A percentile compares a stretch with the other conserved stretches of the same genome.
Evolutionary conservation across 345 rosid genomes (phyloP).

Genomic region (Durio zibethinus): DNA sequence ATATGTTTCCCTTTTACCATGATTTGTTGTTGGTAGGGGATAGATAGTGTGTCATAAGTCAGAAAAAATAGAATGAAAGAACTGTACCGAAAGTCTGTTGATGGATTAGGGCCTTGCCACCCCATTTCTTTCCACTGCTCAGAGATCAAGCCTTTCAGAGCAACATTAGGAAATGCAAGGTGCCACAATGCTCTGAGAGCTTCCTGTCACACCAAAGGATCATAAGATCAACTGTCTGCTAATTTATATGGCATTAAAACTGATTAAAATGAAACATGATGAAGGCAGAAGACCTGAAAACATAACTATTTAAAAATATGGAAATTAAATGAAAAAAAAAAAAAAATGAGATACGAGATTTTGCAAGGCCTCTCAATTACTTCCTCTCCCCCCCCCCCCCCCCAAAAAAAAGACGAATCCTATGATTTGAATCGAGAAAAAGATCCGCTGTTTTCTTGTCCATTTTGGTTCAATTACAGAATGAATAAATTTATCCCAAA

Average conservation of each 20-base stretch:
- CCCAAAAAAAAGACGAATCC: neutral
- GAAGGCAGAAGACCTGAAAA: neutral
- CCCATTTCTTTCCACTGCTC: constrained; percentile 99
- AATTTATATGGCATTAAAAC: neutral
- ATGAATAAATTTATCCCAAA: neutral
- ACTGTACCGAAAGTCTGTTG: constrained; percentile 91
- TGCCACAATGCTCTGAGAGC: constrained; percentile 82
- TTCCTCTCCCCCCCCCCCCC: neutral
- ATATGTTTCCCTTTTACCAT: neutral
- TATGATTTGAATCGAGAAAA: neutral
- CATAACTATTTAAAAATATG: neutral
- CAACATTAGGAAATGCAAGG: constrained; percentile 64
- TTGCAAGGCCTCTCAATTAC: neutral
- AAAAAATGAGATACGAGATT: neutral
- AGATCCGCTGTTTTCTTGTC: neutral
- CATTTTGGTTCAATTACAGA: neutral
- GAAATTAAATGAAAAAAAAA: neutral
- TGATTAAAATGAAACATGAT: neutral
- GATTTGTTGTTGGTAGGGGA: neutral
- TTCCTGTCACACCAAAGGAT: constrained; percentile 42
- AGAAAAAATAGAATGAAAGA: neutral
- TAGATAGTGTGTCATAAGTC: neutral
- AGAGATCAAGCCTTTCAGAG: constrained; percentile 64
- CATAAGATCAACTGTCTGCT: neutral
- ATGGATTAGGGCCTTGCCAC: constrained; percentile 98